Percentiles rank a stretch among this genome's conserved stretches.
These are phyloP conservation scores for Prunus yedoensis DNA, from an alignment of 331 rosid genomes.

Conservation along the genomic window DNA sequence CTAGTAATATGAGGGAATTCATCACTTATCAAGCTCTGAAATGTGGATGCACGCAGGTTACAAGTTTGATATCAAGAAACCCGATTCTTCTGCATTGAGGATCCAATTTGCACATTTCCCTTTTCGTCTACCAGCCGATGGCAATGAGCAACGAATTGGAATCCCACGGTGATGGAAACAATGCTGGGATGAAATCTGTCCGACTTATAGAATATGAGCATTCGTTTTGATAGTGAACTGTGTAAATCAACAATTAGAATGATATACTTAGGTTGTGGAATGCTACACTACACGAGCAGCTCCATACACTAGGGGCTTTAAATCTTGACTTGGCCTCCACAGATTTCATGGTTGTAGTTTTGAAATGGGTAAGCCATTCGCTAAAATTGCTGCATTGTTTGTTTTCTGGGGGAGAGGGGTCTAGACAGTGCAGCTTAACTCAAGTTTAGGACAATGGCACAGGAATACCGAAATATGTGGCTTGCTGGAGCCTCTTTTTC, in stretches of 20 bases:
- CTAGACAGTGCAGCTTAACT: not conserved
- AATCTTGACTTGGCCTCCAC: not conserved
- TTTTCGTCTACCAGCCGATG: conserved; percentile 52
- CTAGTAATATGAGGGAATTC: not conserved
- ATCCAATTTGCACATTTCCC: conserved; percentile 82
- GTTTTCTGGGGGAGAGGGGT: not conserved
- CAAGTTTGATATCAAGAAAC: conserved; percentile 74
- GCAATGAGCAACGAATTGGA: conserved; percentile 27
- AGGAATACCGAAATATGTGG: not conserved
- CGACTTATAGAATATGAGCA: not conserved
- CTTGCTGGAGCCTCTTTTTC: not conserved
- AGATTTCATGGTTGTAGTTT: not conserved
- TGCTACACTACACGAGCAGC: not conserved
- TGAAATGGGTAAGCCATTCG: not conserved
- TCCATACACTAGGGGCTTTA: not conserved
- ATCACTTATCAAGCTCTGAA: not conserved
- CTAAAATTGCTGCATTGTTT: not conserved
- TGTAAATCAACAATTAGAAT: conserved; percentile 6
- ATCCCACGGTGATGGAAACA: conserved; percentile 26
- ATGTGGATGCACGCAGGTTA: conserved; percentile 52
- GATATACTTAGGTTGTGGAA: not conserved
- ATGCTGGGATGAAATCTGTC: conserved; percentile 14
- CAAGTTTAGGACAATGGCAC: not conserved
- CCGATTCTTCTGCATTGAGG: conserved; percentile 48
- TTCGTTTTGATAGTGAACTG: not conserved